Base-by-base conservation (phyloP, 2,329 filamentous ascomycete species). In the Xylariaceae sp. region DNA sequence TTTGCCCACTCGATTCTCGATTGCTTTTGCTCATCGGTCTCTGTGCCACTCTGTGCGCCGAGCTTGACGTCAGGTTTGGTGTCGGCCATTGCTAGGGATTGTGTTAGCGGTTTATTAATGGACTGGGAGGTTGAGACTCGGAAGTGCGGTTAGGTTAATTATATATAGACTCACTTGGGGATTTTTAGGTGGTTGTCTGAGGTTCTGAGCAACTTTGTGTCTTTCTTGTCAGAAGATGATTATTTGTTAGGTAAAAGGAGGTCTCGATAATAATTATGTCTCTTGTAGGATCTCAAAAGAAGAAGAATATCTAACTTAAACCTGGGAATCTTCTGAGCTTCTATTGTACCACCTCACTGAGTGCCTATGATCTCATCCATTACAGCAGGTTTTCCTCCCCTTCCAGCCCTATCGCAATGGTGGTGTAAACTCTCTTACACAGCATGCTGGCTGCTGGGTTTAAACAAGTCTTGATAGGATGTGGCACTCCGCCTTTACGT, bases 1-100 rank as follows among this genome's bases (percentile, higher is more conserved):
- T 81, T 84, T 58, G 81, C 73, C 81, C 82, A 87, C 66, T 88
- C 84, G 31, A 61, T 23, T 6, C 39, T 55, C 4, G 53, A 39
- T 16, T 63, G 50, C 3, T 16, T 36, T 33, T 53, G 39, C 19
- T 54, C 37, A 37, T 52, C 34, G 2, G 23, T 36, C 26, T 50
- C 23, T 53, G 21, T 3, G 44, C 9, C 7, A 11, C 14, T 41
- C 12, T 9, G 6, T 23, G 21, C 21, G 16, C 4, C 16, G 4
- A 3, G 5, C 16, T 24, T 39, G 36, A 39, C 21, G 36, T 39
- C 36, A 39, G 28, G 31, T 33, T 46, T 16, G 3, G 17, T 43
- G 49, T 58, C 36, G 43, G 55, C 55, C 55, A 58, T 56, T 12
- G 37, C 44, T 46, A 8, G n/a, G 9, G 9, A 23, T 45, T 3